Evolutionary conservation across 1,139 yeast genomes (phyloP).

Genomic region (Protomyces inundatus): DNA sequence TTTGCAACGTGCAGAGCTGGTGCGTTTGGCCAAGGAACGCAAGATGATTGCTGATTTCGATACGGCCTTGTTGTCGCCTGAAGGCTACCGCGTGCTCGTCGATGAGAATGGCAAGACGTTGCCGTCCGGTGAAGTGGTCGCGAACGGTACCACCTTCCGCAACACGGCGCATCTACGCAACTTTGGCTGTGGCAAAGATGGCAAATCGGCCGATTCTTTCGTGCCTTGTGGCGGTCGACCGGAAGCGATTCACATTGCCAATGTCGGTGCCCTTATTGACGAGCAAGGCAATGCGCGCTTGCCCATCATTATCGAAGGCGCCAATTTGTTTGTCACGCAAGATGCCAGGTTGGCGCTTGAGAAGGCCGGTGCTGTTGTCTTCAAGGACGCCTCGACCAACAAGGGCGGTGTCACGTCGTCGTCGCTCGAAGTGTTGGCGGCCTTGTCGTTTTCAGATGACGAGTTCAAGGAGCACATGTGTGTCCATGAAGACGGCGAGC

Average conservation of each 20-base stretch:
- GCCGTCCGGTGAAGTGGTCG: slow-evolving; percentile 69
- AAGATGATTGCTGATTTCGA: slow-evolving; percentile 70
- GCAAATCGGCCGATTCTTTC: slow-evolving; percentile 65
- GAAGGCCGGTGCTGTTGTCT: slow-evolving; percentile 75
- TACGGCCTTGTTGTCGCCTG: slow-evolving; percentile 56
- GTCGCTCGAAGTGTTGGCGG: slow-evolving; percentile 89
- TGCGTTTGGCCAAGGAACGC: slow-evolving; percentile 72
- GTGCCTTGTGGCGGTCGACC: slow-evolving; percentile 99
- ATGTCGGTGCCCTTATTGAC: slow-evolving; percentile 68
- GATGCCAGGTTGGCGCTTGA: slow-evolving; percentile 84
- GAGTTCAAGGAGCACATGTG: slow-evolving; percentile 75
- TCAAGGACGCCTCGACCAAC: slow-evolving; percentile 95
- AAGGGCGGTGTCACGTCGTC: slow-evolving; percentile 99
- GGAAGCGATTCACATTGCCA: slow-evolving; percentile 85
- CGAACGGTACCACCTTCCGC: slow-evolving; percentile 88
- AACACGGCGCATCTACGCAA: slow-evolving; percentile 75
- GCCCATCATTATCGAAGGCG: slow-evolving; percentile 95
- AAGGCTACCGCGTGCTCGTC: slow-evolving; percentile 77
- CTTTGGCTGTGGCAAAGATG: slow-evolving; percentile 42
- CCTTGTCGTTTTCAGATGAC: slow-evolving; percentile 82
- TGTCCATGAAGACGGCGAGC: slow-evolving; percentile 49
- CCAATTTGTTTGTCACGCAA: slow-evolving; percentile 90
- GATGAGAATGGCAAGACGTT: slow-evolving; percentile 76
- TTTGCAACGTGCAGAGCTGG: slow-evolving; percentile 69
- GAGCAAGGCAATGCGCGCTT: slow-evolving; percentile 71